Percentiles rank a stretch among this genome's conserved stretches.
These are phyloP conservation scores for Tulasnella sp. DNA, from an alignment of 768 basidiomycete genomes.

Conservation along the genomic window DNA sequence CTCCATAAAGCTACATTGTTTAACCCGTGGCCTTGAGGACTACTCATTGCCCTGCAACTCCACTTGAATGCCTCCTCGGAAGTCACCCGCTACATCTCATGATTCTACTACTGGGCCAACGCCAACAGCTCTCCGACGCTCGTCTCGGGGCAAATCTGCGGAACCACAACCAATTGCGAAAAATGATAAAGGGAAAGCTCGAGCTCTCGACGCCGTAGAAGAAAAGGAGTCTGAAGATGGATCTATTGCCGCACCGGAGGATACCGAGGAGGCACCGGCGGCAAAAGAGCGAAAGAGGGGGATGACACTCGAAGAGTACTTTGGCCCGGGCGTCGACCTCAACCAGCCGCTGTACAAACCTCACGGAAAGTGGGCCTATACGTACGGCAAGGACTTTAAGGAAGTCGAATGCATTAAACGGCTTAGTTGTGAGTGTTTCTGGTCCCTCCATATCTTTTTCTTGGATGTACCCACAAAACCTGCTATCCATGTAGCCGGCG, in stretches of 20 bases:
- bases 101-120: background rate
- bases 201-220: background rate
- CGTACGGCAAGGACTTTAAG: background rate
- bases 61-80: background rate
- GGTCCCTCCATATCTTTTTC: background rate
- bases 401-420: slow-evolving; percentile 6
- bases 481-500: background rate
- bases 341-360: slow-evolving; percentile 17
- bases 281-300: slow-evolving; percentile 3
- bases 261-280: background rate
- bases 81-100: background rate
- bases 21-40: background rate
- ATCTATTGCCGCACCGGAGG: background rate
- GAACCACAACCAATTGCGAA: background rate
- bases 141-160: background rate
- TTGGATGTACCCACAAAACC: background rate
- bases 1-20: background rate
- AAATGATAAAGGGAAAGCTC: background rate
- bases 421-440: background rate
- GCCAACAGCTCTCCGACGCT: background rate
- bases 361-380: slow-evolving; percentile 22
- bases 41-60: background rate
- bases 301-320: slow-evolving; percentile 11
- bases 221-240: background rate
- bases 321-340: slow-evolving; percentile 2